Evolutionary conservation across 2,329 filamentous ascomycete species (phyloP).

Genomic region (Aspergillus unguis): DNA sequence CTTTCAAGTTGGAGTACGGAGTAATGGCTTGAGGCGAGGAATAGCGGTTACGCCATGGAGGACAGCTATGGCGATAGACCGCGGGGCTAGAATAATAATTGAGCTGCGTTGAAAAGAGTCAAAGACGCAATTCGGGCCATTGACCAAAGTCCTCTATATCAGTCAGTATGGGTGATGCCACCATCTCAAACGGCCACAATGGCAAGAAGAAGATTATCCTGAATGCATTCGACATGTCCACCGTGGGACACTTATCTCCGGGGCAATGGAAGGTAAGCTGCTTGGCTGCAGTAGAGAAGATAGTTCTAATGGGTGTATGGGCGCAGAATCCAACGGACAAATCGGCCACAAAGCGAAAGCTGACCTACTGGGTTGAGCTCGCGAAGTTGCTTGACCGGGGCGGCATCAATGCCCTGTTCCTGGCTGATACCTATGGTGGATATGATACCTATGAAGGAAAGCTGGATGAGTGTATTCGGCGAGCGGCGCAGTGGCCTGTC

Average conservation of each 20-base stretch:
- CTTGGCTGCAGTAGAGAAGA: too few relatives aligned
- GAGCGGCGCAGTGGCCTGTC: constrained; percentile 63
- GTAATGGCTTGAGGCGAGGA: not conserved
- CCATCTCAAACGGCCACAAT: not conserved
- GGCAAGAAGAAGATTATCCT: constrained; percentile 56
- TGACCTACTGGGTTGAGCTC: constrained; percentile 63
- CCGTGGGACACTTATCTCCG: constrained; percentile 61
- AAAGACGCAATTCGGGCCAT: constrained; percentile 8
- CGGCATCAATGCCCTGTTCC: constrained; percentile 62
- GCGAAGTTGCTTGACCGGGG: constrained; percentile 61
- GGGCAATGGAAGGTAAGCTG: constrained; percentile 62
- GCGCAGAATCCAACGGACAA: constrained; percentile 58
- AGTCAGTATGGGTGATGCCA: constrained; percentile 19
- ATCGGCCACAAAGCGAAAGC: constrained; percentile 58
- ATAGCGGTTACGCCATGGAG: constrained; percentile 13
- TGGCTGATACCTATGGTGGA: constrained; percentile 64
- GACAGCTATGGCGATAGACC: constrained; percentile 15
- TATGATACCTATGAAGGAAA: constrained; percentile 62
- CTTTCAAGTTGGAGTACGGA: not conserved
- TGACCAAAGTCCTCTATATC: not conserved
- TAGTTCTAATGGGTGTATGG: not conserved
- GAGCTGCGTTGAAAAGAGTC: not conserved
- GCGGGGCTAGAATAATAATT: constrained; percentile 3
- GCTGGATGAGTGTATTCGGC: constrained; percentile 58
- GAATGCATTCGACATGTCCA: constrained; percentile 66